Conservation (phyloP, 2,329 filamentous ascomycete species). For the Leptographium procerum region DNA sequence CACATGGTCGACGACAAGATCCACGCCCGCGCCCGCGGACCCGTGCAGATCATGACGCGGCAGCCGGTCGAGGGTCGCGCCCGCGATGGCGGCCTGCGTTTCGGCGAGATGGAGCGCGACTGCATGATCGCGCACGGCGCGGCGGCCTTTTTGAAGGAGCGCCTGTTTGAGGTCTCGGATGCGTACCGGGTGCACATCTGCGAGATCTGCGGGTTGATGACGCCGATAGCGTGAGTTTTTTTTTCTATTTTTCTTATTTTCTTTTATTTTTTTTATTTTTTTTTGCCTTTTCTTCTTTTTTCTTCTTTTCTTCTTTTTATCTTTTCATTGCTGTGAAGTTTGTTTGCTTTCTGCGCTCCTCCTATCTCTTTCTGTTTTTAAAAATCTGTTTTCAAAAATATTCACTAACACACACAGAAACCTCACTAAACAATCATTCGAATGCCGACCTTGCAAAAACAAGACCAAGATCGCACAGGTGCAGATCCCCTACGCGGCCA, state of each 20-base stretch:
- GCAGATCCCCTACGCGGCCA: conserved; percentile 94
- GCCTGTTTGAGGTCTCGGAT: conserved; percentile 93
- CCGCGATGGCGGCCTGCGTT: conserved; percentile 91
- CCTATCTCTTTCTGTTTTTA: background rate
- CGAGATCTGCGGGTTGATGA: conserved; percentile 98
- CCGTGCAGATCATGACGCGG: conserved; percentile 91
- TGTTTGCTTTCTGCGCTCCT: background rate
- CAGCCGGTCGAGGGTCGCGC: conserved; percentile 98
- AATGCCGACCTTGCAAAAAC: conserved; percentile 96
- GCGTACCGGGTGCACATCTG: conserved; percentile 97
- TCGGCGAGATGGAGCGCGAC: conserved; percentile 99
- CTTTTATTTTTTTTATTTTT: background rate
- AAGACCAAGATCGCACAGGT: conserved; percentile 98
- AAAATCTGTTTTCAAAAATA: background rate
- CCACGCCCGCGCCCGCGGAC: conserved; percentile 92
- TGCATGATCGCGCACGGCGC: conserved; percentile 99
- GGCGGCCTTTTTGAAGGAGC: conserved; percentile 92
- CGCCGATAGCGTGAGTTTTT: conserved; percentile 82
- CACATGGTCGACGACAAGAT: conserved; percentile 99
- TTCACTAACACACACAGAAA: conserved; percentile 49
- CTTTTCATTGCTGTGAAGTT: background rate
- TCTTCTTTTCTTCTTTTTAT: background rate
- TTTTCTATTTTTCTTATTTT: background rate
- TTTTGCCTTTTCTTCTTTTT: background rate
- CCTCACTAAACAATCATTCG: conserved; percentile 89